Base-by-base conservation (phyloP, 148 eudicot species). In the Linanthus parryae region DNA sequence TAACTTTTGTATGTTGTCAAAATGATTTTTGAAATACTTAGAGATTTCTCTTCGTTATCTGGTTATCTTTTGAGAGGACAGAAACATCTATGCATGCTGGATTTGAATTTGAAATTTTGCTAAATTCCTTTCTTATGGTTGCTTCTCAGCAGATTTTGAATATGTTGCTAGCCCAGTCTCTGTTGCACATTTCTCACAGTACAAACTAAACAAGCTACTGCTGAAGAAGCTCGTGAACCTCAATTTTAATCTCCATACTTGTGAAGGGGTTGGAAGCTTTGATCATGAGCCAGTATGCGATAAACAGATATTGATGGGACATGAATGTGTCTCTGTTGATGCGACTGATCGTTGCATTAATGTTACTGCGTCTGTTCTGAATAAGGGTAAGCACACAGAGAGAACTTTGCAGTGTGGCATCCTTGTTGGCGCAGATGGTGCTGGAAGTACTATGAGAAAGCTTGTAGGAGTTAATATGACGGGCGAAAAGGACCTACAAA, bases 111-210 rank as follows among this genome's bases (percentile, higher is more conserved):
- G n/a, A n/a, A n/a, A n/a, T n/a, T n/a, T n/a, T n/a, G n/a, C n/a
- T n/a, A n/a, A n/a, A n/a, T n/a, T n/a, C n/a, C n/a, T 7, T 14
- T 7, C 31, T 38, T 6, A 24, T 18, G 13, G 54, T 56, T 48
- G 36, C 19, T 67, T 52, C 3, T 59, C 44, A 69, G 63, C 89
- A 92, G 99, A 88, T 92, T 78, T 87, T 61, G 96, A 84, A 66
- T 76, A 60, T 50, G 70, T 73, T 65, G 82, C 74, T 48, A 87
- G 96, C 74, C 91, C 99, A 28, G 83, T 82, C 16, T 69, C 83
- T 51, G 91, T 92, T 59, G 94, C 96, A 57, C 94, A 92, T 70
- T 92, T 79, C 63, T 82, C 99, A 54, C 96, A 87, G 62, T 78
- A 87, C 73, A 92, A 92, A 63, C 70, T 92, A 36, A 67, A 55